Evolutionary conservation across 371 early-diverging fungal species (phyloP).

Genomic region (Nosema muscidifuracis): DNA sequence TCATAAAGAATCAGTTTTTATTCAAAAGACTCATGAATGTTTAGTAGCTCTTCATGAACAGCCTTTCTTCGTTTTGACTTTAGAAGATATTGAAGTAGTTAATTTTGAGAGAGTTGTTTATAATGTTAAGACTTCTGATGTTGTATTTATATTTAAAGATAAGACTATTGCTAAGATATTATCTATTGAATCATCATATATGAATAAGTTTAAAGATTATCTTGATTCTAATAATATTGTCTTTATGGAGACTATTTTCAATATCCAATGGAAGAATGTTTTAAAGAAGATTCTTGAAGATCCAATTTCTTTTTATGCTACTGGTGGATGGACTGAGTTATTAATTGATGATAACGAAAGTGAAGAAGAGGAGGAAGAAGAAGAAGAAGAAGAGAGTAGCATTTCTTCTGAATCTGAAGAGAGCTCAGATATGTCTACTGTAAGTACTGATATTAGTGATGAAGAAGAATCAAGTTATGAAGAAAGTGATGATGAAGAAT

Average conservation of each 20-base stretch:
- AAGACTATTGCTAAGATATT: conserved; percentile 83
- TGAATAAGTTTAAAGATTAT: conserved; percentile 93
- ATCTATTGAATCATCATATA: conserved; percentile 80
- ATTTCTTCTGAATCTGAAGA: conserved; percentile 33
- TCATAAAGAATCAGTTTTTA: conserved; percentile 76
- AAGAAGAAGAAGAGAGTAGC: conserved; percentile 32
- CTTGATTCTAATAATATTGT: conserved; percentile 88
- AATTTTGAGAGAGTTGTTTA: conserved; percentile 94
- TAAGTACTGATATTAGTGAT: conserved; percentile 13
- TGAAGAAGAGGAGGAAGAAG: conserved; percentile 37
- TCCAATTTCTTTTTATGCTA: conserved; percentile 83
- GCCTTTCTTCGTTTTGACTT: conserved; percentile 82
- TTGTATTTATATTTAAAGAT: conserved; percentile 94
- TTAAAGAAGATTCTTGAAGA: conserved; percentile 93
- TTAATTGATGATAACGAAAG: conserved; percentile 64
- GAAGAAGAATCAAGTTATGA: conserved; percentile 18
- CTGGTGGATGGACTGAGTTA: conserved; percentile 80
- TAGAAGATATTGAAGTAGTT: conserved; percentile 87
- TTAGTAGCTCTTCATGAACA: conserved; percentile 89
- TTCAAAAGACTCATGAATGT: conserved; percentile 92
- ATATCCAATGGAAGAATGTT: conserved; percentile 90
- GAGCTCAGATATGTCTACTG: conserved; percentile 21
- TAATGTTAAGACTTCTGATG: conserved; percentile 93
- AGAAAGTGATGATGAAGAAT: no score
- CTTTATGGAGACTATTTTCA: conserved; percentile 88